Percentiles rank a stretch among this genome's conserved stretches.
phyloP scores from a whole-genome alignment of 495 filamentous ascomycete species.

The Aspergillus biplanus region DNA sequence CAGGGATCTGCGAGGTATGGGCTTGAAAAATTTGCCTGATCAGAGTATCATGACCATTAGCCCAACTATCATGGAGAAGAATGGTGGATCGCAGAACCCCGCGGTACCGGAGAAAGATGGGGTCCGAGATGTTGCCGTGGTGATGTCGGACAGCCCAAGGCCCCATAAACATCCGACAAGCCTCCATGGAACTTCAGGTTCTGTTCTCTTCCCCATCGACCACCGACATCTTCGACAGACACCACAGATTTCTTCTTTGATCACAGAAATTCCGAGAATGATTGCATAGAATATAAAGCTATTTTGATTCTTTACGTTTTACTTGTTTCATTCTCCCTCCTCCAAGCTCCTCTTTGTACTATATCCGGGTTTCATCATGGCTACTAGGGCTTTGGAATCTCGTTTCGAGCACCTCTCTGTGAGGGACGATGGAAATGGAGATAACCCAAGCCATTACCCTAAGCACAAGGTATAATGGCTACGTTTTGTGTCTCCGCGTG shows the following conservation, averaged over 20 bases:
- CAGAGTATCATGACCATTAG: no score
- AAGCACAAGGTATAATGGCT: conserved; percentile 67
- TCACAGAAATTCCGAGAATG: conserved; percentile 1
- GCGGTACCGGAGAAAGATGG: conserved; percentile 45
- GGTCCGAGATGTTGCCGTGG: conserved; percentile 47
- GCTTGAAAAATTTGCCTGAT: neutral
- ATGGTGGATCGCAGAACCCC: conserved; percentile 31
- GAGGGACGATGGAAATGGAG: conserved; percentile 69
- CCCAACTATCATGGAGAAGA: neutral
- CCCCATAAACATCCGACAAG: conserved; percentile 40
- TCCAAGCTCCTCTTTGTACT: conserved; percentile 3
- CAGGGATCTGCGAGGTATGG: neutral
- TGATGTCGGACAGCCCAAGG: conserved; percentile 27
- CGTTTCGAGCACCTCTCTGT: conserved; percentile 83
- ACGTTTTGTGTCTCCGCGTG: neutral
- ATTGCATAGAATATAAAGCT: conserved; percentile 11
- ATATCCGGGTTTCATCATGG: conserved; percentile 41
- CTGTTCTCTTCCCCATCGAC: conserved; percentile 18
- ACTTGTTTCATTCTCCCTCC: conserved; percentile 1
- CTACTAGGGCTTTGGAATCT: conserved; percentile 68
- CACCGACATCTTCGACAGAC: conserved; percentile 9
- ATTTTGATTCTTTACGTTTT: conserved; percentile 2
- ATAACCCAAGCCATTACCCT: conserved; percentile 52
- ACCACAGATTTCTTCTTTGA: neutral
- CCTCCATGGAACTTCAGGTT: conserved; percentile 23